Evolutionary conservation across 192 early-diverging fungal genomes (phyloP).

Genomic region (Chytriomyces sp.): DNA sequence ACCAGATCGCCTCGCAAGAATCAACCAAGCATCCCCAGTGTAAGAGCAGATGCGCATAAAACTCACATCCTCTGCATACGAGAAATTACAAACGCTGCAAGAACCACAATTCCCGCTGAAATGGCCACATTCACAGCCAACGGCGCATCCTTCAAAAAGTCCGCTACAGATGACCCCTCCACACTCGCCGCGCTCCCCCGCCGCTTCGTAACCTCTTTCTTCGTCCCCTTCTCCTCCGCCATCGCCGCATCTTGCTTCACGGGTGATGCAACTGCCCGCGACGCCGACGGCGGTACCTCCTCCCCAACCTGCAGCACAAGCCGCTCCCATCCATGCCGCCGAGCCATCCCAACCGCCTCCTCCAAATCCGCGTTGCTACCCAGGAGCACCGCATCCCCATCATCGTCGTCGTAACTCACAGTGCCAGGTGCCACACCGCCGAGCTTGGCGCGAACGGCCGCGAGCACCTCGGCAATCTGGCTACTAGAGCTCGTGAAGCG

Average conservation of each 20-base stretch:
- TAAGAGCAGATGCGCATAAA: no score
- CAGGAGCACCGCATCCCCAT: slow-evolving; percentile 87
- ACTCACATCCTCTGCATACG: slow-evolving; percentile 31
- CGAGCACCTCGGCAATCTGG: background rate
- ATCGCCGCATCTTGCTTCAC: background rate
- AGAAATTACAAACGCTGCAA: slow-evolving; percentile 38
- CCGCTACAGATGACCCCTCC: slow-evolving; percentile 2
- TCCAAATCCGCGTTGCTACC: slow-evolving; percentile 78
- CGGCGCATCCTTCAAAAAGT: slow-evolving; percentile 49
- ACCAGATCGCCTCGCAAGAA: no score
- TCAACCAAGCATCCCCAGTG: no score
- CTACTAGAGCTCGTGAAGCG: slow-evolving; percentile 34
- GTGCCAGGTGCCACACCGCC: background rate
- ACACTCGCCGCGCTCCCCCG: background rate
- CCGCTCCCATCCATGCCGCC: slow-evolving; percentile 63
- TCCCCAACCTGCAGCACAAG: background rate
- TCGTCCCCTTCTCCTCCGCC: background rate
- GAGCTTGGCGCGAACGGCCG: background rate
- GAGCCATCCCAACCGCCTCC: slow-evolving; percentile 83
- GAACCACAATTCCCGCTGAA: slow-evolving; percentile 49
- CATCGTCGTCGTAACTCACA: slow-evolving; percentile 83
- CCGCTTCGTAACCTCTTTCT: background rate
- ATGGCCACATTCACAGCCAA: slow-evolving; percentile 57
- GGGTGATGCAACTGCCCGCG: background rate
- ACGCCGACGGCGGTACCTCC: background rate